phyloP scores from a whole-genome alignment of 495 filamentous ascomycete genomes.

The Hypoxylon subgilvum region DNA sequence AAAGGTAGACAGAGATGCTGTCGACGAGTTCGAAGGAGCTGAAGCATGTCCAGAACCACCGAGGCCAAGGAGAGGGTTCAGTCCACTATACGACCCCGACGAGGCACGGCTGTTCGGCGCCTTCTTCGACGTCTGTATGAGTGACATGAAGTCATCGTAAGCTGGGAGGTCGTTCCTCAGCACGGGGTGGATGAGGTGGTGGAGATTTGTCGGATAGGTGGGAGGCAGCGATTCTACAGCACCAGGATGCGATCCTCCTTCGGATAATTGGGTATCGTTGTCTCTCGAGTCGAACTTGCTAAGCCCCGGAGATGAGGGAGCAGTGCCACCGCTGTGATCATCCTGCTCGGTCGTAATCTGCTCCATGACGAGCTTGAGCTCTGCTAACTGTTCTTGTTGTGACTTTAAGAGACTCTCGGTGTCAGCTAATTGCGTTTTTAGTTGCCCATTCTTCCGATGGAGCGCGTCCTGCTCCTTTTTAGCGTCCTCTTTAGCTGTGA shows the following conservation, averaged over 20 bases:
- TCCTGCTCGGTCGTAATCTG: conserved; percentile 77
- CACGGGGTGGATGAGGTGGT: conserved; percentile 79
- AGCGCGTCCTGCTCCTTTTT: conserved; percentile 75
- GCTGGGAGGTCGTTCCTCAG: conserved; percentile 79
- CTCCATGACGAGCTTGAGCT: conserved; percentile 92
- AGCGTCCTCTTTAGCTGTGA: conserved; percentile 67
- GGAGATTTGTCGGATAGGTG: conserved; percentile 83
- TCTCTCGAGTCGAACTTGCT: conserved; percentile 54
- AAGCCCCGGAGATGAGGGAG: conserved; percentile 66
- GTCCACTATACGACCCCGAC: conserved; percentile 70
- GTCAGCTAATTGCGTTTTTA: conserved; percentile 78
- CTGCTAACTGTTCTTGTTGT: conserved; percentile 89
- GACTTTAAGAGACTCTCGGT: conserved; percentile 84
- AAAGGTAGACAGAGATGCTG: conserved; percentile 48
- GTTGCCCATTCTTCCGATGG: conserved; percentile 78
- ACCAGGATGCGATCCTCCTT: conserved; percentile 52
- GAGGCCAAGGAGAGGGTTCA: conserved; percentile 58
- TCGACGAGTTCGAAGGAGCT: conserved; percentile 50
- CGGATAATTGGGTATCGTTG: conserved; percentile 40
- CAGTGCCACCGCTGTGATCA: conserved; percentile 71
- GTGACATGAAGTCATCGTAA: conserved; percentile 83
- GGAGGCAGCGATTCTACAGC: conserved; percentile 67
- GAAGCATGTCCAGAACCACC: conserved; percentile 56
- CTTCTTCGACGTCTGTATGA: conserved; percentile 71
- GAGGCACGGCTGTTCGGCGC: conserved; percentile 63